Evolutionary conservation across 2,329 filamentous ascomycete genomes (phyloP), one percentile per base, ranked within the genome.

Genomic region (Curvularia spicifera): DNA sequence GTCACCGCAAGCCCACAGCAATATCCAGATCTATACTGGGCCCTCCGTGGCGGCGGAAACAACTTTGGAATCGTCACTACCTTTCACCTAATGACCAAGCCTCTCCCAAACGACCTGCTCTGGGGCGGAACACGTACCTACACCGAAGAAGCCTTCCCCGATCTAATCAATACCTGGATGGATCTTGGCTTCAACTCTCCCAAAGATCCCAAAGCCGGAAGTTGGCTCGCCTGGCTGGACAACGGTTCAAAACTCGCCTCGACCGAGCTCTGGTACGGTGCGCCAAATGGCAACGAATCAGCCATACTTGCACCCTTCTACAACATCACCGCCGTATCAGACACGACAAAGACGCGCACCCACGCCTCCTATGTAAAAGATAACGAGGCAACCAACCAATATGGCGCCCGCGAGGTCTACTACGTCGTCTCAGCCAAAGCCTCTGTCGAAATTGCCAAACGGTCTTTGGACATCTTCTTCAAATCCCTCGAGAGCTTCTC

Each of bases 21-120:
- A 18, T 56, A 58, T 40, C 8, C 60, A 31, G 64, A 66, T 35
- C 59, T 78, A 7, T 78, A 71, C 60, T 66, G 58, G 43, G 71
- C 71, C 1, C 64, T 76, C 13, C 70, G 73, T 20, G 73, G 73
- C 3, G 70, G 69, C 13, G 61, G 63, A 1, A 70, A 67, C 43
- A 71, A 71, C 24, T 69, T 70, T 5, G 65, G 70, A 12, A 60
- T 71, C 20, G 65, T 71, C 2, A 56, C 53, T 7, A 52, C 31
- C 26, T 68, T 68, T 56, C 57, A 59, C 22, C 29, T 69, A 6
- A 31, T 40, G 10, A 69, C 66, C 0, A 59, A 67, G 10, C 59
- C 60, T 5, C 54, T 55, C 22, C 7, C 35, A 1, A 47, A 61
- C 5, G 63, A 63, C 9, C 53, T 59, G 5, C 51, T 70, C 13